These are phyloP conservation scores for Nicotiana benthamiana DNA, from an alignment of 257 asterid genomes.

Conservation along the genomic window DNA sequence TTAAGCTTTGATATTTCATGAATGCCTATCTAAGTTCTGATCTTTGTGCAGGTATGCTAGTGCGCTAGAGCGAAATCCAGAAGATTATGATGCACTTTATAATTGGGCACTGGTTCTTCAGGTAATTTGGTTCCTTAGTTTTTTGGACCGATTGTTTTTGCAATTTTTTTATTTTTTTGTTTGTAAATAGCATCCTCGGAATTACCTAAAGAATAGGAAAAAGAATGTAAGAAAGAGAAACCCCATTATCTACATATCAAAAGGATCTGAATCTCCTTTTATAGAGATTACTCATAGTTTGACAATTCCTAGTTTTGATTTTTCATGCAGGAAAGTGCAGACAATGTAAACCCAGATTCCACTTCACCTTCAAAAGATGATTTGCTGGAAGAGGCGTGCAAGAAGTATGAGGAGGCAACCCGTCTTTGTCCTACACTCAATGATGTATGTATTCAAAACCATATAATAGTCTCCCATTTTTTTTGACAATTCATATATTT, in stretches of 20 bases:
- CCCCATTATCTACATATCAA: constrained; percentile 5
- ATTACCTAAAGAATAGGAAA: neutral
- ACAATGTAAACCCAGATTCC: constrained; percentile 78
- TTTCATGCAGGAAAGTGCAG: constrained; percentile 95
- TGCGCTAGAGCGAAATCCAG: constrained; percentile 88
- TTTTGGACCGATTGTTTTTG: neutral
- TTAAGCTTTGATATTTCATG: constrained; percentile 10
- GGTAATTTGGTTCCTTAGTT: constrained; percentile 29
- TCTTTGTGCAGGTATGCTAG: constrained; percentile 70
- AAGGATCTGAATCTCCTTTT: neutral
- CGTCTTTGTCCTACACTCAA: constrained; percentile 91
- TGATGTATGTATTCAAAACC: constrained; percentile 56
- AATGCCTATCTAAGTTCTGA: constrained; percentile 6
- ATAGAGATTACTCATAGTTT: constrained; percentile 5
- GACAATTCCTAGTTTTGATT: constrained; percentile 5
- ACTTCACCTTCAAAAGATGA: constrained; percentile 88
- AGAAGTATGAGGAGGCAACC: constrained; percentile 92
- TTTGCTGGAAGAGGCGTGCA: constrained; percentile 95
- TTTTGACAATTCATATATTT: neutral
- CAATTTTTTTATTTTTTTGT: neutral
- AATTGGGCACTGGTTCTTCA: constrained; percentile 99
- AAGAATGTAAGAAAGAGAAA: neutral
- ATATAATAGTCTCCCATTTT: neutral
- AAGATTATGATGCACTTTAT: constrained; percentile 91
- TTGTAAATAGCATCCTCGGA: neutral